Percentiles rank a stretch among this genome's conserved stretches.
phyloP scores from a whole-genome alignment of 345 rosid species.

The Pugionium dolabratum region DNA sequence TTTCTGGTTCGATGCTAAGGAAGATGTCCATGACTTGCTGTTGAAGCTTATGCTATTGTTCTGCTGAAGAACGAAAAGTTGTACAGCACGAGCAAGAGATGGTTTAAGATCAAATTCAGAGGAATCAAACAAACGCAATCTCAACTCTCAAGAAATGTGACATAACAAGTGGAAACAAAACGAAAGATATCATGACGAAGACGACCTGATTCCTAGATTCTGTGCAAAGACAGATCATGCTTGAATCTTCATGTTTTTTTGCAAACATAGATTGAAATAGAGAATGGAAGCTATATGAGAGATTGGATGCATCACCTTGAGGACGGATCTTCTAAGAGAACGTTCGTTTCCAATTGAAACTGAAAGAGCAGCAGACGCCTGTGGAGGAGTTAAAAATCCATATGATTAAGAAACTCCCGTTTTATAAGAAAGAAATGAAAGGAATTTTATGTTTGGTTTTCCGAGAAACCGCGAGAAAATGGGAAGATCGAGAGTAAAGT shows the following conservation, averaged over 20 bases:
- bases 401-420: neutral
- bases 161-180: neutral
- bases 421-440: neutral
- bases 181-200: neutral
- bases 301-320: slow-evolving; percentile 36
- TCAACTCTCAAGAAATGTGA: neutral
- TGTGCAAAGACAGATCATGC: neutral
- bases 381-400: neutral
- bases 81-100: neutral
- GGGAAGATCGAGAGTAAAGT: too few relatives aligned
- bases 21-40: slow-evolving; percentile 59
- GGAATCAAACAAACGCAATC: neutral
- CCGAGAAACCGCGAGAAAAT: too few relatives aligned
- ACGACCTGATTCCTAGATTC: neutral
- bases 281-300: neutral
- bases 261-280: neutral
- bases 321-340: slow-evolving; percentile 37
- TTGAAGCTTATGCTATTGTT: slow-evolving; percentile 54
- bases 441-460: neutral
- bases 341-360: slow-evolving; percentile 34
- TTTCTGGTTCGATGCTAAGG: slow-evolving; percentile 49
- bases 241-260: neutral
- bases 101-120: slow-evolving; percentile 14
- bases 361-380: slow-evolving; percentile 37
- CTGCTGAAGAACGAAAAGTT: slow-evolving; percentile 45